A percentile compares a stretch with the other conserved stretches of the same genome.
These are phyloP conservation scores for Brassica hybrid DNA, from an alignment of 441 rosid species.

Conservation along the genomic window DNA sequence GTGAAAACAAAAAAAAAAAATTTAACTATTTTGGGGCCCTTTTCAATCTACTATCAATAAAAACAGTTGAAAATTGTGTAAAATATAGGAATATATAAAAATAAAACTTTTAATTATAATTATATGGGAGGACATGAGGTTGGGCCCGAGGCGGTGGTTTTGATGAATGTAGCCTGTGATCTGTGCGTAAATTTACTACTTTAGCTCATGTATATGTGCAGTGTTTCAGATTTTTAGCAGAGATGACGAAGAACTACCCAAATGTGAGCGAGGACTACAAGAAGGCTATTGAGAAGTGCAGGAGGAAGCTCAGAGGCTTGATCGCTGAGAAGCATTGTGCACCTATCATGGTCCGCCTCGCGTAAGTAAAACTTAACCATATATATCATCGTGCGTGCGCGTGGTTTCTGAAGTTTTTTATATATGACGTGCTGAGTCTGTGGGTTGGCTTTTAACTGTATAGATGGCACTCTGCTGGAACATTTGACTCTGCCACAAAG, in stretches of 20 bases:
- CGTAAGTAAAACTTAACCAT: slow-evolving; percentile 51
- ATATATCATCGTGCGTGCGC: background rate
- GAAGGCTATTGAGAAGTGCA: slow-evolving; percentile 78
- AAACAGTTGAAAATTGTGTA: no score
- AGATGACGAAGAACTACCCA: slow-evolving; percentile 88
- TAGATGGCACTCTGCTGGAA: slow-evolving; percentile 99
- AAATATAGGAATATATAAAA: no score
- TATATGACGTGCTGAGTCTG: background rate
- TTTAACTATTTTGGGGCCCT: no score
- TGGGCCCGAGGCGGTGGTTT: background rate
- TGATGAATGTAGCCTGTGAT: background rate
- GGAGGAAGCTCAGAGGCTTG: slow-evolving; percentile 84
- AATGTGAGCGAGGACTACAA: slow-evolving; percentile 75
- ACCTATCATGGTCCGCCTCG: slow-evolving; percentile 91
- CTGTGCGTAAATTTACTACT: background rate
- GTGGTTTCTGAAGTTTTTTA: no score
- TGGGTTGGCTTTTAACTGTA: background rate
- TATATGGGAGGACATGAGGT: no score
- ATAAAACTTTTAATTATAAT: no score
- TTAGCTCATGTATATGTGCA: slow-evolving; percentile 18
- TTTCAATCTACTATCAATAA: no score
- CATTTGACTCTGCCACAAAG: slow-evolving; percentile 71
- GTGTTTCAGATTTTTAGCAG: slow-evolving; percentile 20
- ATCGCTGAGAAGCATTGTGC: slow-evolving; percentile 94
- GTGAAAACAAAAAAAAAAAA: no score